Conservation (phyloP, 345 rosid species). For the Eucalyptus cladocalyx region DNA sequence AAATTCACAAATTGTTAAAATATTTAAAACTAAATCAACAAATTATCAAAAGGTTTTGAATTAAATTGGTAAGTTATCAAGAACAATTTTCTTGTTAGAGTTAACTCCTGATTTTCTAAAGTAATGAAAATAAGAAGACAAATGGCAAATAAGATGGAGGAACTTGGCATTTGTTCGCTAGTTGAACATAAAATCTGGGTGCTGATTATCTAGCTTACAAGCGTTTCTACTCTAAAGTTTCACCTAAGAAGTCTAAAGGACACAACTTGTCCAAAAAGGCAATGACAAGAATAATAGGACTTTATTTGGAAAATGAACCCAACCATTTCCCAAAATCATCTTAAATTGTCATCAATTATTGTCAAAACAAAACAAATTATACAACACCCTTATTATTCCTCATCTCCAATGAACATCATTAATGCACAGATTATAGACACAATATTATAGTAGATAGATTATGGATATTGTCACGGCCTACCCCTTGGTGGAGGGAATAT, state of each 20-base stretch:
- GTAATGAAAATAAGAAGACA: not conserved
- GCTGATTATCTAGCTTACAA: not conserved
- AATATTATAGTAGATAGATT: too few species aligned
- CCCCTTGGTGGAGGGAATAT: too few species aligned
- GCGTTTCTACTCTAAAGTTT: not conserved
- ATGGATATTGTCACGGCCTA: too few species aligned
- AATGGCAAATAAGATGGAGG: not conserved
- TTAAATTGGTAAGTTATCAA: too few species aligned
- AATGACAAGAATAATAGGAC: not conserved
- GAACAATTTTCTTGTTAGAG: not conserved
- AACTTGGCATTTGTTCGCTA: not conserved
- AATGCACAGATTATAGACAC: not conserved
- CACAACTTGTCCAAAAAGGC: not conserved
- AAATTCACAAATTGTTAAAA: too few species aligned
- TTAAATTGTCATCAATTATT: too few species aligned
- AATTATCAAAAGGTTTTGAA: too few species aligned
- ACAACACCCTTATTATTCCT: not conserved
- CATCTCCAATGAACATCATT: not conserved
- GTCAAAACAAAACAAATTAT: not conserved
- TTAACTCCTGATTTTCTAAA: not conserved
- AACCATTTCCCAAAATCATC: not conserved
- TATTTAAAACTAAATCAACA: too few species aligned
- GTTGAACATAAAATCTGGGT: not conserved
- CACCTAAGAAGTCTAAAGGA: not conserved
- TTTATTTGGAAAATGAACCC: not conserved